These are phyloP conservation scores for Seiridium cupressi DNA, from an alignment of 2,329 filamentous ascomycete species.

Conservation along the genomic window DNA sequence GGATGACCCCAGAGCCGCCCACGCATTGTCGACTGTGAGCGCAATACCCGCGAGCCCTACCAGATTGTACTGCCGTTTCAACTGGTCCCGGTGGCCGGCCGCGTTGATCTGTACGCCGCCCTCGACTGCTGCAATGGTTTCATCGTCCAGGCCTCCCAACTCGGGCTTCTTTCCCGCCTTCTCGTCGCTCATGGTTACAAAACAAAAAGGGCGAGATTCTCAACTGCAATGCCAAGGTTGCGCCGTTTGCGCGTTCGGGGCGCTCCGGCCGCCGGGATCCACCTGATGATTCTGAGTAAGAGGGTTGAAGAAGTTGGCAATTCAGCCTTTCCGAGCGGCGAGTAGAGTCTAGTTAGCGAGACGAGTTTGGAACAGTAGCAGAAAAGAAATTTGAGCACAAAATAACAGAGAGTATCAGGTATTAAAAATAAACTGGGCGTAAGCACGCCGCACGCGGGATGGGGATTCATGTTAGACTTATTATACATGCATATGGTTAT, in stretches of 20 bases:
- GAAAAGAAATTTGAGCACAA: not conserved
- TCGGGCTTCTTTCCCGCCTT: constrained; percentile 19
- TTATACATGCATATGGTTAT: not conserved
- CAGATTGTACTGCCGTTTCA: constrained; percentile 61
- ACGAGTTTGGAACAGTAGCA: not conserved
- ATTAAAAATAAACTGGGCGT: not conserved
- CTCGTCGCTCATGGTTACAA: not conserved
- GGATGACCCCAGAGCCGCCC: constrained; percentile 62
- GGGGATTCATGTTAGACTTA: not conserved
- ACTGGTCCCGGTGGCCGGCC: constrained; percentile 61
- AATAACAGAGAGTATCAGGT: not conserved
- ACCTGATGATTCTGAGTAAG: not conserved
- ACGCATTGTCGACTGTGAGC: constrained; percentile 63
- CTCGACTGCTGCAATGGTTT: constrained; percentile 31
- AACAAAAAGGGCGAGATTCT: not conserved
- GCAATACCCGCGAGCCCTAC: constrained; percentile 58
- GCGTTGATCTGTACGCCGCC: constrained; percentile 54
- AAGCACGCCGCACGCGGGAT: not conserved
- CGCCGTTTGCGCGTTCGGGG: not conserved
- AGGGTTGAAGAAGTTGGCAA: too few relatives aligned
- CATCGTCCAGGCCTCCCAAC: constrained; percentile 24
- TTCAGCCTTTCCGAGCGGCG: not conserved
- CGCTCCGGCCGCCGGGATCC: not conserved
- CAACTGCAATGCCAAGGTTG: not conserved
- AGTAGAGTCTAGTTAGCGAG: not conserved